Evolutionary conservation across 2,329 filamentous ascomycete species (phyloP).

Genomic region (Purpureocillium lavendulum): DNA sequence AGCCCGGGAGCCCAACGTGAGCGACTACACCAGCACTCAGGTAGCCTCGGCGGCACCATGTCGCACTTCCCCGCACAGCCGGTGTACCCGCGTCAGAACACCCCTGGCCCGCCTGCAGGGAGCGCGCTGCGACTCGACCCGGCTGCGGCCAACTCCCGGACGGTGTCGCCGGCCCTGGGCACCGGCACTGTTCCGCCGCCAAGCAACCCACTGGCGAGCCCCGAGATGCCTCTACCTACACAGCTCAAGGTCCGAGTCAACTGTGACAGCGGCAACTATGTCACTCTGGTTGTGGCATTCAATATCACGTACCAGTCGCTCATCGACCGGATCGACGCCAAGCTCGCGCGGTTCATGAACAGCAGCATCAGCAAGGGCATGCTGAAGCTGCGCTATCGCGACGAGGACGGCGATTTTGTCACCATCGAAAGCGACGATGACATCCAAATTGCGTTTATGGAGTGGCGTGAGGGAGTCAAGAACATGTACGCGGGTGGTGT

Average conservation of each 20-base stretch:
- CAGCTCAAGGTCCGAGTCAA: conserved; percentile 96
- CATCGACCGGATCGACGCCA: conserved; percentile 92
- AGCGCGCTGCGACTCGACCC: conserved; percentile 29
- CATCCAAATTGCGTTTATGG: conserved; percentile 89
- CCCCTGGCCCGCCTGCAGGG: conserved; percentile 25
- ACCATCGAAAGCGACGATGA: conserved; percentile 94
- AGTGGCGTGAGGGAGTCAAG: conserved; percentile 69
- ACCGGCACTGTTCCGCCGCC: conserved; percentile 20
- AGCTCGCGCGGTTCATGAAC: conserved; percentile 77
- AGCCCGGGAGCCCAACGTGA: conserved; percentile 62
- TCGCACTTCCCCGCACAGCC: conserved; percentile 48
- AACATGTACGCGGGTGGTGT: conserved; percentile 58
- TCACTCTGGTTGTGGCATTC: conserved; percentile 91
- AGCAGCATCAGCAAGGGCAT: conserved; percentile 76
- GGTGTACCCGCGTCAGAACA: conserved; percentile 39
- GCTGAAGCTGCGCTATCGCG: conserved; percentile 81
- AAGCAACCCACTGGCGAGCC: conserved; percentile 26
- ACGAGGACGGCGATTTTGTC: conserved; percentile 88
- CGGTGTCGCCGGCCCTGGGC: conserved; percentile 38
- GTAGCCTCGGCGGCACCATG: conserved; percentile 43
- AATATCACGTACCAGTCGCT: conserved; percentile 92
- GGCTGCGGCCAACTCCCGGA: conserved; percentile 28
- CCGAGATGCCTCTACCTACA: conserved; percentile 49
- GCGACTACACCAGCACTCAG: conserved; percentile 40
- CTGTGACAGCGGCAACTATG: conserved; percentile 75